Evolutionary conservation across 441 rosid genomes (phyloP), one percentile per base, ranked within the genome.

Genomic region (Euphorbia schlechtendalii): DNA sequence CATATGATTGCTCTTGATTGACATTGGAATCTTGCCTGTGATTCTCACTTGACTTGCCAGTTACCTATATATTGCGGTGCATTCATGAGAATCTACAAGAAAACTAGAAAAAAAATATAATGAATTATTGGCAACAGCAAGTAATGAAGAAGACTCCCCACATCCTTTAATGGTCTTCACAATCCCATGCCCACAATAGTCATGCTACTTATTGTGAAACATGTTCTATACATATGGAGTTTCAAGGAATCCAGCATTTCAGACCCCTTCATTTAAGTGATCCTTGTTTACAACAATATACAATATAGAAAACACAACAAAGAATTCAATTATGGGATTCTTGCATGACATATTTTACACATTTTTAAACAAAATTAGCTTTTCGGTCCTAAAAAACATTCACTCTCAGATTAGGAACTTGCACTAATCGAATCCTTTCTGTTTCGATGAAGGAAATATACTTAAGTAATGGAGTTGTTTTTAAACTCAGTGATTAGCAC

Each of bases 1-100:
- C 94, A 59, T 91, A 94, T 2, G 99, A 89, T 45, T 67, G 77
- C 61, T 91, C 96, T 69, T 22, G 74, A 22, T 43, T 74, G 64
- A 63, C 61, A 56, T 66, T 11, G 25, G 70, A 65, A 24, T 14
- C 21, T 13, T 67, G 11, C 51, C 66, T 64, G 48, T 49, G 64
- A 52, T 36, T 67, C 57, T 41, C 69, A n/a, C 56, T 64, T 74
- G 75, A 61, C 63, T 79, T 66, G 27, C 77, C 66, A 56, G 17
- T 56, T 43, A 62, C 86, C 97, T 93, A 58, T 1, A 76, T 28
- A 21, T 38, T 28, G 62, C 40, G 56, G 59, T 48, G 38, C 67
- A 43, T 38, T 61, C 68, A 68, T 61, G 57, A 74, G 69, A 51
- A 45, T 36, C 17, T 34, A 34, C 15, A 24, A n/a, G 54, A 61